phyloP scores from a whole-genome alignment of 176 grass and related monocot genomes.

The Oropetium thomaeum region DNA sequence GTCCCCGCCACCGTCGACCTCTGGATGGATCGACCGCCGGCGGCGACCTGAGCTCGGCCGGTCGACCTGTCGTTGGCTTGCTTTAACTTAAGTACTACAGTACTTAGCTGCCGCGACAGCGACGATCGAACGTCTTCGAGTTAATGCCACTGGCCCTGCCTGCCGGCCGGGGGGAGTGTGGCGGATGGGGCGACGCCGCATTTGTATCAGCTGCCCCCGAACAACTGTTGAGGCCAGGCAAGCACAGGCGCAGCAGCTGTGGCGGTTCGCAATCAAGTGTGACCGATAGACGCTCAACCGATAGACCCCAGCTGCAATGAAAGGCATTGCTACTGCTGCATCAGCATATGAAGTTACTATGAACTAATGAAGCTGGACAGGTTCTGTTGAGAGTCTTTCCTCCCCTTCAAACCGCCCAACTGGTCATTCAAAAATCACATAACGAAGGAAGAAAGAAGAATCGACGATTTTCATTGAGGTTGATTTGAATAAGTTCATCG shows the following conservation, averaged over 20 bases:
- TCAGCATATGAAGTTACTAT: no score
- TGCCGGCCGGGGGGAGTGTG: no score
- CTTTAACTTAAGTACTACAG: no score
- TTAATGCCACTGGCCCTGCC: background rate
- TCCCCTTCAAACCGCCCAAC: no score
- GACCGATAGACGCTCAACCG: background rate
- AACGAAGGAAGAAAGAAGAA: no score
- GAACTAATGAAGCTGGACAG: no score
- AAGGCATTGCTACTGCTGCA: conserved; percentile 20
- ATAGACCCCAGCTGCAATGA: conserved; percentile 33
- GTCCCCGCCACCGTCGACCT: no score
- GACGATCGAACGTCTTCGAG: background rate
- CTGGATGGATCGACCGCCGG: background rate
- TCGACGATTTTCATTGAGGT: no score
- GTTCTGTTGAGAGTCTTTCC: no score
- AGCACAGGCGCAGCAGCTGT: background rate
- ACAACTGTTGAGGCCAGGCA: background rate
- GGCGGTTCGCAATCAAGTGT: conserved; percentile 33
- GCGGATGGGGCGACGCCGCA: background rate
- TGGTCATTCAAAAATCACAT: no score
- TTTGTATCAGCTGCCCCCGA: conserved; percentile 3
- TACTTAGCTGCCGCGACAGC: conserved; percentile 11
- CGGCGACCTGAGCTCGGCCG: background rate
- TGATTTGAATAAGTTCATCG: no score
- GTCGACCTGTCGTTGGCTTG: background rate